Conservation (phyloP, 2,329 filamentous ascomycete genomes). For the Penicillium capsulatum region DNA sequence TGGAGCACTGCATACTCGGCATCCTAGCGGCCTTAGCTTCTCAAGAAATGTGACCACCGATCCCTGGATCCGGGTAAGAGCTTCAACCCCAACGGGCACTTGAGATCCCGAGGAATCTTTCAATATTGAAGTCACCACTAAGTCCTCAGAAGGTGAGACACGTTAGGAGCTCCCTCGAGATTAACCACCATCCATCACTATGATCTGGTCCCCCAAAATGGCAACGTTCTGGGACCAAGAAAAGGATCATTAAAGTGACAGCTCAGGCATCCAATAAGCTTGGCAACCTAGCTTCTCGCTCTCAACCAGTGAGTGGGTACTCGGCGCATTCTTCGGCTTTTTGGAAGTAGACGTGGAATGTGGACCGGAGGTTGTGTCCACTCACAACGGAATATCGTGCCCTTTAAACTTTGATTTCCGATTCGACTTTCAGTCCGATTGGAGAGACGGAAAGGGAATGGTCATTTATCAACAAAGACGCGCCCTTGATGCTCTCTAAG, state of each 20-base stretch:
- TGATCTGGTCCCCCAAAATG: too few relatives aligned
- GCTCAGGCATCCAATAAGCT: too few relatives aligned
- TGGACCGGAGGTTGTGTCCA: neutral
- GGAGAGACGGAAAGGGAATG: too few relatives aligned
- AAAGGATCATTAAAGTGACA: too few relatives aligned
- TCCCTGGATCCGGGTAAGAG: slow-evolving; percentile 13
- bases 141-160: too few relatives aligned
- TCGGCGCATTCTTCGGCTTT: neutral
- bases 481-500: too few relatives aligned
- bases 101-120: neutral
- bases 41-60: slow-evolving; percentile 12
- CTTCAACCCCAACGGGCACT: neutral
- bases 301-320: neutral
- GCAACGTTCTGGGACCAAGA: too few relatives aligned
- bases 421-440: too few relatives aligned
- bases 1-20: slow-evolving; percentile 8
- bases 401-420: neutral
- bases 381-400: neutral
- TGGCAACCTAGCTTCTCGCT: neutral
- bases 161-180: too few relatives aligned
- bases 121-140: neutral
- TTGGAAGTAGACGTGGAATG: neutral
- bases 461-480: too few relatives aligned
- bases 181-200: too few relatives aligned
- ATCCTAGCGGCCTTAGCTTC: slow-evolving; percentile 7